Evolutionary conservation across 2,329 filamentous ascomycete species (phyloP).

Genomic region (Neopestalotiopsis sp.): DNA sequence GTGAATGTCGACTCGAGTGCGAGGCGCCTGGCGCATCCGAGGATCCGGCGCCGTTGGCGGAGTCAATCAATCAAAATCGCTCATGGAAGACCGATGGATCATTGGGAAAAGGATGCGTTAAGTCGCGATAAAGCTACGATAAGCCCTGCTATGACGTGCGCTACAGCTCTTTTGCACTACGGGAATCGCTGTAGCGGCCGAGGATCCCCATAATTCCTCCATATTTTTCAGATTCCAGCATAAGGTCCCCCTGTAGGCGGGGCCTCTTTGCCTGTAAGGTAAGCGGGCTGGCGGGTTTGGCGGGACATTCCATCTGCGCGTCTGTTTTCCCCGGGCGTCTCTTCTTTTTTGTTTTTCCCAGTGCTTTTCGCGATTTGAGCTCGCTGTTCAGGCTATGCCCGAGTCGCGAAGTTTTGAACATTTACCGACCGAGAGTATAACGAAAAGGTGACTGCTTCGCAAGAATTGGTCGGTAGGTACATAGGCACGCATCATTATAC

Average conservation of each 20-base stretch:
- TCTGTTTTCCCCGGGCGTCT: background rate
- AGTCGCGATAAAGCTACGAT: background rate
- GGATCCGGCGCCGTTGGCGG: slow-evolving; percentile 11
- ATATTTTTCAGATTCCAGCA: background rate
- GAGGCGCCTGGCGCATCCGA: slow-evolving; percentile 5
- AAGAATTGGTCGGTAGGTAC: too few species aligned
- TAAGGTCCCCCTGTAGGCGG: background rate
- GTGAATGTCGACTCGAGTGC: background rate
- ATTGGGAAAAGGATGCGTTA: background rate
- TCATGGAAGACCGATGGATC: background rate
- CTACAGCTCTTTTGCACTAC: background rate
- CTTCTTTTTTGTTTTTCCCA: background rate
- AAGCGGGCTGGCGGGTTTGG: background rate
- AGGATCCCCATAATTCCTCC: background rate
- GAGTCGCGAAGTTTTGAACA: background rate
- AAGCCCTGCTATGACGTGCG: slow-evolving; percentile 14
- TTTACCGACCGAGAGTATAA: background rate
- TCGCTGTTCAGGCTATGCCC: background rate
- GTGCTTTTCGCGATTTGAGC: background rate
- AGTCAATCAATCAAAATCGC: slow-evolving; percentile 12
- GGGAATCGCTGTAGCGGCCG: background rate
- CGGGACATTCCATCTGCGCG: too few species aligned
- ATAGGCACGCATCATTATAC: too few species aligned
- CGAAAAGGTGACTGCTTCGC: too few species aligned
- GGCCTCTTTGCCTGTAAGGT: background rate